A percentile compares a stretch with the other conserved stretches of the same genome.
phyloP scores from a whole-genome alignment of 164 flowering plant genomes.

The Annona cherimola region DNA sequence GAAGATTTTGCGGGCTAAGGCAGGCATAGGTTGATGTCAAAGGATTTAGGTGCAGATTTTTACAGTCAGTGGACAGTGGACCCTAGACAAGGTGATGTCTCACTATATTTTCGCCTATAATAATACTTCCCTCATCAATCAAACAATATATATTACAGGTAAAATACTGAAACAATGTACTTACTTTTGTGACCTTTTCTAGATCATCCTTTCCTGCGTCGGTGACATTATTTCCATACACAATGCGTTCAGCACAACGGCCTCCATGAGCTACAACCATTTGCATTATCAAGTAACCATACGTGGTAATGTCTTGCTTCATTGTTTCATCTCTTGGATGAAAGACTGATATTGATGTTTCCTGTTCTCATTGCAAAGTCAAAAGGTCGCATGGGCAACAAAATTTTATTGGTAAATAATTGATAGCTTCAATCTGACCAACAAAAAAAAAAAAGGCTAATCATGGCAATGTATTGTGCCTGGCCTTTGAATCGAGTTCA shows the following conservation, averaged over 20 bases:
- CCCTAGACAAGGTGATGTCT: no score
- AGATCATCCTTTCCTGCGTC: slow-evolving; percentile 95
- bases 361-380: slow-evolving; percentile 40
- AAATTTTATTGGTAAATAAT: neutral
- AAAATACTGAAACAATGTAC: neutral
- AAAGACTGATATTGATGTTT: slow-evolving; percentile 90
- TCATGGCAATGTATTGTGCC: neutral
- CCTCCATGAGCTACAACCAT: slow-evolving; percentile 99
- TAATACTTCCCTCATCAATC: no score
- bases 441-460: no score
- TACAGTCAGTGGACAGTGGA: no score
- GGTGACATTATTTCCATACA: slow-evolving; percentile 85
- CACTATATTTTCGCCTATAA: no score
- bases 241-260: slow-evolving; percentile 86
- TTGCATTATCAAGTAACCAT: slow-evolving; percentile 98
- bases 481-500: neutral
- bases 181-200: slow-evolving; percentile 84
- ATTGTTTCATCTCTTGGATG: slow-evolving; percentile 89
- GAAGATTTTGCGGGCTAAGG: no score
- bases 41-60: no score
- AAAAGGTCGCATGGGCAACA: slow-evolving; percentile 2
- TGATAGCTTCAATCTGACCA: neutral
- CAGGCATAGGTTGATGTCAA: no score
- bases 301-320: slow-evolving; percentile 89
- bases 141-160: no score